Conservation (phyloP, 176 grass and related monocot genomes). For the Eremochloa ophiuroides region DNA sequence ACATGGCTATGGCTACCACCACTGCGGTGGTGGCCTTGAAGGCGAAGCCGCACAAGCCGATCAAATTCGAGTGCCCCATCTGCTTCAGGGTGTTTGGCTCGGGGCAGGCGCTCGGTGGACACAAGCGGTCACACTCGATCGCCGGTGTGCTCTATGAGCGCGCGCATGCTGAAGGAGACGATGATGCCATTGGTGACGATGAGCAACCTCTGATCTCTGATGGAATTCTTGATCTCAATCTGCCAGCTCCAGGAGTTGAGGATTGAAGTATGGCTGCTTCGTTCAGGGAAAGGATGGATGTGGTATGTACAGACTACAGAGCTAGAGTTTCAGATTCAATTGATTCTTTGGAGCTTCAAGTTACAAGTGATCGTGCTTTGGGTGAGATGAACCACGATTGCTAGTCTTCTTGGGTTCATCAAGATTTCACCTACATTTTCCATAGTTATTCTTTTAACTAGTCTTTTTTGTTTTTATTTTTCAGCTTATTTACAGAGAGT, state of each 20-base stretch:
- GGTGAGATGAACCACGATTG: background rate
- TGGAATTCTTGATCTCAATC: constrained; percentile 59
- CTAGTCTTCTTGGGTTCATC: constrained; percentile 5
- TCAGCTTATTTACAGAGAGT: background rate
- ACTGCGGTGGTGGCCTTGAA: background rate
- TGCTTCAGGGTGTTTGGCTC: constrained; percentile 56
- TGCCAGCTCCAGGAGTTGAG: constrained; percentile 48
- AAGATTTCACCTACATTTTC: background rate
- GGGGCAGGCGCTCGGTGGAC: constrained; percentile 50
- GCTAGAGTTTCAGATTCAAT: constrained; percentile 21
- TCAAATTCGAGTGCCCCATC: constrained; percentile 46
- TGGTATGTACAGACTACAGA: constrained; percentile 13
- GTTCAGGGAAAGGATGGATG: background rate
- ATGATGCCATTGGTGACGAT: background rate
- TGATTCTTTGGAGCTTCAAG: constrained; percentile 27
- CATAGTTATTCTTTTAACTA: background rate
- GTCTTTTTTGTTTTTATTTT: too few species aligned
- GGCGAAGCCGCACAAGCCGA: background rate
- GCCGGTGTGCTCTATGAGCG: constrained; percentile 11
- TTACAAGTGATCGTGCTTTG: constrained; percentile 6
- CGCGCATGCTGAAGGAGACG: background rate
- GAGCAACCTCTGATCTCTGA: background rate
- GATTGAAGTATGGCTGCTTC: constrained; percentile 21
- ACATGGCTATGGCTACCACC: background rate
- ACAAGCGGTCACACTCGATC: constrained; percentile 61